Evolutionary conservation across 2,329 filamentous ascomycete genomes (phyloP), one percentile per base, ranked within the genome.

Genomic region (Lachnellula arida): DNA sequence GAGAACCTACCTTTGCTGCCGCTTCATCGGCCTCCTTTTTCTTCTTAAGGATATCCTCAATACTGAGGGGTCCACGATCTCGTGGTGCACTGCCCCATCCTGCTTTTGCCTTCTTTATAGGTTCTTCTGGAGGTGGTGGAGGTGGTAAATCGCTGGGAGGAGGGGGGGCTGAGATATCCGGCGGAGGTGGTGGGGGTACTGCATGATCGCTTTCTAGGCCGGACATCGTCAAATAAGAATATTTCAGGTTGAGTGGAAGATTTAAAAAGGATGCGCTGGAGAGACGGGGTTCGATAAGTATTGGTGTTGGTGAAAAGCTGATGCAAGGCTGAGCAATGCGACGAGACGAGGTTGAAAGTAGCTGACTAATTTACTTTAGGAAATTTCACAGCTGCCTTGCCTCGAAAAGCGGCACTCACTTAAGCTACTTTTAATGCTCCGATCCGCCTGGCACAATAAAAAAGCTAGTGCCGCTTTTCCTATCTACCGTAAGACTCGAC

Each of bases 21-120:
- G 88, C 90, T 37, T 88, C 88, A 73, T 94, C 90, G 28, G 89
- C 87, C 59, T 89, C 90, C 69, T 88, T 89, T 78, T 95, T 95
- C 74, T 92, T 88, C 63, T 85, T 84, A 22, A 96, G 74, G 4
- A 96, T 81, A 65, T 96, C 89, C 72, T 96, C 91, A 55, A 96
- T 86, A 69, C 90, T 92, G 48, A 96, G 76, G 8, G 88, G 88
- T 49, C 67, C 66, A 8, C 67, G 64, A 47, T 64, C 66, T 68
- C 65, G 59, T 42, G 68, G 58, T 22, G 73, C 64, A 32, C 28
- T 32, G 12, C 76, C 77, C 77, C 77, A 81, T 63, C 80, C 79
- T 51, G 70, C 66, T 65, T 84, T 82, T 67, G 82, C 81, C 64
- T 79, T 70, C 52, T 63, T 62, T 40, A 49, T 11, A n/a, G 57